A percentile compares a stretch with the other conserved stretches of the same genome.
Evolutionary conservation across 169 alveolate species (phyloP).

Genomic region (Miamiensis avidus): DNA sequence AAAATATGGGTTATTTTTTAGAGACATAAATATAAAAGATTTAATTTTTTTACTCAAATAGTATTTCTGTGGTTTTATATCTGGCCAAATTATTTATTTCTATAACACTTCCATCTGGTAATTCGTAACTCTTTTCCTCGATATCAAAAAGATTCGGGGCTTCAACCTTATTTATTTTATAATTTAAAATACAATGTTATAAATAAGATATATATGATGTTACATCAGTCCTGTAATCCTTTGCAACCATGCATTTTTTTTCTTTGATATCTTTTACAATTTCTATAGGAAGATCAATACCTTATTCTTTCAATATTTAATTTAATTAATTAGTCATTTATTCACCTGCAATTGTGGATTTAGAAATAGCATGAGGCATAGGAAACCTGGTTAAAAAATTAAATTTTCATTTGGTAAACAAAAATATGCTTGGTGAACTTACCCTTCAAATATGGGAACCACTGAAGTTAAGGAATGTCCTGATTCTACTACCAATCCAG

Average conservation of each 20-base stretch:
- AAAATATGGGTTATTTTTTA: neutral
- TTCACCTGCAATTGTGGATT: neutral
- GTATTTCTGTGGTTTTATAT: slow-evolving; percentile 32
- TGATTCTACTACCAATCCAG: slow-evolving; percentile 49
- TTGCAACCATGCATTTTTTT: slow-evolving; percentile 39
- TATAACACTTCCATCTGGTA: slow-evolving; percentile 59
- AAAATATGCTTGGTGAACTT: slow-evolving; percentile 15
- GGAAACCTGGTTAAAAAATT: slow-evolving; percentile 26
- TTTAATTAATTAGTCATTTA: neutral
- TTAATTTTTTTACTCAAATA: slow-evolving; percentile 19
- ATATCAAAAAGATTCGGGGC: slow-evolving; percentile 13
- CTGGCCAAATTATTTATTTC: slow-evolving; percentile 23
- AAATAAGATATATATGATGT: neutral
- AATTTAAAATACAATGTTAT: too few relatives aligned
- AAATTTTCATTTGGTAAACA: slow-evolving; percentile 11
- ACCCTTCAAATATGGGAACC: slow-evolving; percentile 59
- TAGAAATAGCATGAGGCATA: slow-evolving; percentile 1
- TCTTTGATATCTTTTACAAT: slow-evolving; percentile 51
- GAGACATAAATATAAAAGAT: too few relatives aligned
- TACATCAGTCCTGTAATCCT: slow-evolving; percentile 43
- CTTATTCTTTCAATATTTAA: neutral
- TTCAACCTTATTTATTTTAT: neutral
- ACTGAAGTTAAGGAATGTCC: slow-evolving; percentile 52
- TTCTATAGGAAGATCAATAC: neutral
- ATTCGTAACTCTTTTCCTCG: slow-evolving; percentile 47